phyloP scores from a whole-genome alignment of 495 filamentous ascomycete genomes.

The Podospora pseudopauciseta region DNA sequence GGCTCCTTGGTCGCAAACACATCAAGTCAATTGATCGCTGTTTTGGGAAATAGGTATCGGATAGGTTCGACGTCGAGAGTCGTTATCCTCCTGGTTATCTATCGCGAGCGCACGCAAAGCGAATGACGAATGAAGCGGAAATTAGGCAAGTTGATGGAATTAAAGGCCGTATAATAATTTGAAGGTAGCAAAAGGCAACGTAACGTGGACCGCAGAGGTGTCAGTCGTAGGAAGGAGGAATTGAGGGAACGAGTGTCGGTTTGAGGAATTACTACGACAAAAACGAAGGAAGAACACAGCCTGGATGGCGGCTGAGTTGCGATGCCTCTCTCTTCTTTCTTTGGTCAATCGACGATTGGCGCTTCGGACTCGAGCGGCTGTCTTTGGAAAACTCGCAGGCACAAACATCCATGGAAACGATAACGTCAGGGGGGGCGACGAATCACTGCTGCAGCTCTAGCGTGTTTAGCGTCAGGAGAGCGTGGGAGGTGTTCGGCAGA shows the following conservation, averaged over 20 bases:
- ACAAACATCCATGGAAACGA: not conserved
- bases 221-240: not conserved
- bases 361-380: not conserved
- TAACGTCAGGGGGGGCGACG: slow-evolving; percentile 14
- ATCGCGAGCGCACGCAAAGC: not conserved
- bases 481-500: not conserved
- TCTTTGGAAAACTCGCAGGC: slow-evolving; percentile 3
- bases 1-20: not conserved
- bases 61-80: not conserved
- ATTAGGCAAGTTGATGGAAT: not conserved
- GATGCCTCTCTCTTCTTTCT: slow-evolving; percentile 12
- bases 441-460: slow-evolving; percentile 18
- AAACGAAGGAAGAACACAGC: slow-evolving; percentile 30
- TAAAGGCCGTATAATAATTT: not conserved
- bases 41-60: not conserved
- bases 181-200: not conserved
- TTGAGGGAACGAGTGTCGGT: slow-evolving; percentile 28
- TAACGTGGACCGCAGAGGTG: not conserved
- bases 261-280: slow-evolving; percentile 11
- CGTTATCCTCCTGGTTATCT: not conserved
- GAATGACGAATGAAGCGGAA: not conserved
- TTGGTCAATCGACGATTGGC: slow-evolving; percentile 3
- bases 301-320: slow-evolving; percentile 28
- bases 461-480: slow-evolving; percentile 10
- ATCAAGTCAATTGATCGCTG: not conserved